Evolutionary conservation across 148 eudicot genomes (phyloP), one percentile per base, ranked within the genome.

Genomic region (Chenopodium berlandieri): DNA sequence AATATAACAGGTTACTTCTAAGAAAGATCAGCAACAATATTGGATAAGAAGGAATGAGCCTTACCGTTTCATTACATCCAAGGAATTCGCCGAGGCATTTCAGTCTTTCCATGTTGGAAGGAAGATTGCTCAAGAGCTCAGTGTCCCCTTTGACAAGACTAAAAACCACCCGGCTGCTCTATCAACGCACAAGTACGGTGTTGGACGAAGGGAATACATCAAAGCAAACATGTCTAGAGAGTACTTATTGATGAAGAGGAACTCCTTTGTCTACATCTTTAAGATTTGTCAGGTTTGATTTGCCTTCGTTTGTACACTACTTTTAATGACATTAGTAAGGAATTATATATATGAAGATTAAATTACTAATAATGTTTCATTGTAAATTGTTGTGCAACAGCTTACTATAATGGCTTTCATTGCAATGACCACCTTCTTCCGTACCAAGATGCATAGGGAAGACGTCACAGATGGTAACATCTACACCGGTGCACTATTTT

Each of bases 141-240:
- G 86, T 32, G 50, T 77, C 10, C 86, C 94, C 68, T 94, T 81
- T 81, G 97, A 94, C 73, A 91, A 83, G 83, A 85, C 79, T 67
- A 88, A 88, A 81, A 90, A 88, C 78, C 98, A 92, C 79, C 97
- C 94, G 22, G 97, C 97, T 31, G 98, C 98, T 56, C 84, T 92
- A 72, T 88, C 94, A 7, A 90, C 91, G 0, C 44, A 81, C 30
- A 90, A 83, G 72, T 94, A 87, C 76, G 94, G 98, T 50, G 75
- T 89, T 30, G 78, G 81, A 5, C 84, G 32, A 79, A 89, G 48
- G 76, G 93, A 94, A 68, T 86, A 81, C 74, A 37, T 94, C 40
- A 92, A 87, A 85, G 94, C 92, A 25, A 73, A 84, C 81, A 75
- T 82, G 46, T 81, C 89, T 6, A 86, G 98, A 82, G 97, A 92